These are phyloP conservation scores for Globisporangium uncinulatum DNA, from an alignment of 352 stramenopile genomes.

Conservation along the genomic window DNA sequence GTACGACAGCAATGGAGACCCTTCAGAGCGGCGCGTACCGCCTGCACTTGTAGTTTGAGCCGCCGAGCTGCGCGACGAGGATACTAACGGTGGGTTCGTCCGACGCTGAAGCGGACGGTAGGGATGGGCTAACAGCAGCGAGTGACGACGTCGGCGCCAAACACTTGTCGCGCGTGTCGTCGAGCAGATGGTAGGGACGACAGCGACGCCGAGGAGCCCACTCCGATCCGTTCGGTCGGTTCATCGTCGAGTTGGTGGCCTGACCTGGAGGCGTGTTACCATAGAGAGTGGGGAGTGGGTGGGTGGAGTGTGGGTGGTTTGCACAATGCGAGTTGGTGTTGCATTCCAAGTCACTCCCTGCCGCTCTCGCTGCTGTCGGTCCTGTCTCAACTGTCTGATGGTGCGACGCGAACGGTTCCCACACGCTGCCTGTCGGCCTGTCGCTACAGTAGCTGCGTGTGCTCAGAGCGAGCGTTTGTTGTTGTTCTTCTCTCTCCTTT, in stretches of 20 bases:
- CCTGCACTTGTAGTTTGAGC: constrained; percentile 5
- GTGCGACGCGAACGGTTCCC: not conserved
- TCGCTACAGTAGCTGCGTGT: no score
- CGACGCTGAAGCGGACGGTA: not conserved
- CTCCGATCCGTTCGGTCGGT: constrained; percentile 2
- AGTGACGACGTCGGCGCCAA: no score
- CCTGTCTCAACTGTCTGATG: not conserved
- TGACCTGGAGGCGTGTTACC: not conserved
- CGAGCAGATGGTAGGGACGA: not conserved
- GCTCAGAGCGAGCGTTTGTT: no score
- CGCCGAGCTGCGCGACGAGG: not conserved
- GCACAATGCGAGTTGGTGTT: not conserved
- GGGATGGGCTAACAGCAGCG: no score
- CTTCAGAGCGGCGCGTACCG: constrained; percentile 1
- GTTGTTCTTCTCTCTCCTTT: no score
- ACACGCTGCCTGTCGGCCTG: no score
- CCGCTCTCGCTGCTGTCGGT: not conserved
- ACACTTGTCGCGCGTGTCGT: no score
- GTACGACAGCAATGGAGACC: constrained; percentile 8
- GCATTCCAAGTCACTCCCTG: not conserved
- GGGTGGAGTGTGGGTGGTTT: not conserved
- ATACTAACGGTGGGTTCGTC: not conserved
- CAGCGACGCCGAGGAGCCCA: not conserved
- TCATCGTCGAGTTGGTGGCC: constrained; percentile 4
- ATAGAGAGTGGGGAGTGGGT: not conserved